phyloP scores from a whole-genome alignment of 1,284 basidiomycete genomes.

The Trichosporon sp. region DNA sequence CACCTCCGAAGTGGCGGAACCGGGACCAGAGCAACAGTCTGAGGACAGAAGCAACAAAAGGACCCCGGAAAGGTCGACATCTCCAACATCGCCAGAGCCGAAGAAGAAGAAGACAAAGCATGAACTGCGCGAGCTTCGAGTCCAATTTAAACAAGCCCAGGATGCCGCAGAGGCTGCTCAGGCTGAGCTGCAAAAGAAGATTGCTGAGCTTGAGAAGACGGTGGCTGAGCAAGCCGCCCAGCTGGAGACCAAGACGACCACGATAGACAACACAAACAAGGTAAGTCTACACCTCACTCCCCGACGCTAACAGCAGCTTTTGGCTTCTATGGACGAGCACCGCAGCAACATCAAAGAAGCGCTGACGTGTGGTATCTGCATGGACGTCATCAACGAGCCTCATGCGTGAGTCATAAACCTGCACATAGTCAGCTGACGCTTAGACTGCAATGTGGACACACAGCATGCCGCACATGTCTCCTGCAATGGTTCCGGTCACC shows the following conservation, averaged over 20 bases:
- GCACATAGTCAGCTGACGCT: conserved; percentile 5
- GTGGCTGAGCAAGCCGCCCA: conserved; percentile 11
- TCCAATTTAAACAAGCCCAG: background rate
- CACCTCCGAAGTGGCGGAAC: background rate
- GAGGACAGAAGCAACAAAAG: conserved; percentile 8
- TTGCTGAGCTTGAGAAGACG: conserved; percentile 7
- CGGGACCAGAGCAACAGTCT: background rate
- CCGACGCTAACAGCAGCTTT: conserved; percentile 9
- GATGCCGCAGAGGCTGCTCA: background rate
- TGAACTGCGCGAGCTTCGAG: background rate
- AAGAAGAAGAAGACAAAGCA: conserved; percentile 10
- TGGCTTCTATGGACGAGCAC: conserved; percentile 22
- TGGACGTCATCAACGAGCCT: conserved; percentile 39
- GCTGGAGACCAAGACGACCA: conserved; percentile 8
- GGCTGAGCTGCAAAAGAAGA: conserved; percentile 4
- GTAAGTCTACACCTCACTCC: conserved; percentile 1
- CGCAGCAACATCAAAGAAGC: conserved; percentile 32
- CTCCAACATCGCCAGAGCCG: background rate
- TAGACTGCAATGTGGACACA: conserved; percentile 44
- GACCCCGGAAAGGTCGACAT: background rate
- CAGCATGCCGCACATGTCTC: conserved; percentile 41
- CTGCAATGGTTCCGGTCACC: conserved; percentile 39
- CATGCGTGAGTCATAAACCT: conserved; percentile 40
- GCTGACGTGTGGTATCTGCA: conserved; percentile 39
- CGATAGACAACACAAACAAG: conserved; percentile 9